A percentile compares a stretch with the other conserved stretches of the same genome.
Conservation (phyloP, 169 alveolate genomes). For the Fabrea salina region DNA sequence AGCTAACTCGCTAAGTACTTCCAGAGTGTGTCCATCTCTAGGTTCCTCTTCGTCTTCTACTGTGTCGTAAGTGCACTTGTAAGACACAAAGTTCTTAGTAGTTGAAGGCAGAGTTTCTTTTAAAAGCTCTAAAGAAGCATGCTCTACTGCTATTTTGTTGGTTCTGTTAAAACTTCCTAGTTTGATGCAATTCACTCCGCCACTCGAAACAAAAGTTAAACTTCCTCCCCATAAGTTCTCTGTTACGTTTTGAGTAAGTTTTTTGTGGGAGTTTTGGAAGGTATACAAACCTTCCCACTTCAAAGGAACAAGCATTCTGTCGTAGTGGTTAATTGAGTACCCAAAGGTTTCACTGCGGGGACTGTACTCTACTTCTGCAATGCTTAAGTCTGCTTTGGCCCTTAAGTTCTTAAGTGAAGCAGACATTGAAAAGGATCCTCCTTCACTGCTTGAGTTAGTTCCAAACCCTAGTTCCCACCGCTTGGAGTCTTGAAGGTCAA, state of each 20-base stretch:
- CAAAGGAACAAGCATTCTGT: not conserved
- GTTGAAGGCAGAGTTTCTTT: not conserved
- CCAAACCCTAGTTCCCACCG: not conserved
- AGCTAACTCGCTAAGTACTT: slow-evolving; percentile 30
- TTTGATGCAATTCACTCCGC: not conserved
- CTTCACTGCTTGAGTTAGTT: not conserved
- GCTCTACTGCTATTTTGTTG: not conserved
- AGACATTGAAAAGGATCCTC: not conserved
- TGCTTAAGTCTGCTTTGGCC: not conserved
- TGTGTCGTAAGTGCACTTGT: not conserved
- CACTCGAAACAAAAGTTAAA: not conserved
- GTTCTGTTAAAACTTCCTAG: not conserved
- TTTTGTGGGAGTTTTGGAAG: not conserved
- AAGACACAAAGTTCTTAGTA: not conserved
- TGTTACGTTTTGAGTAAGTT: not conserved
- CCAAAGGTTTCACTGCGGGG: not conserved
- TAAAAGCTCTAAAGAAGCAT: not conserved
- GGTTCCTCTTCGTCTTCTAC: slow-evolving; percentile 9
- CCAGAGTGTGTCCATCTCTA: not conserved
- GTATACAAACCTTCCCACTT: not conserved
- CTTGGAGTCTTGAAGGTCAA: not conserved
- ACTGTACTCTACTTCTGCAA: not conserved
- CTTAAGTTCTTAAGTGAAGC: not conserved
- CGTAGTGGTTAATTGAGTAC: not conserved
- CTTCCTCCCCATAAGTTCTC: not conserved